phyloP scores from a whole-genome alignment of 2,329 filamentous ascomycete genomes.

The Metarhizium robertsii region DNA sequence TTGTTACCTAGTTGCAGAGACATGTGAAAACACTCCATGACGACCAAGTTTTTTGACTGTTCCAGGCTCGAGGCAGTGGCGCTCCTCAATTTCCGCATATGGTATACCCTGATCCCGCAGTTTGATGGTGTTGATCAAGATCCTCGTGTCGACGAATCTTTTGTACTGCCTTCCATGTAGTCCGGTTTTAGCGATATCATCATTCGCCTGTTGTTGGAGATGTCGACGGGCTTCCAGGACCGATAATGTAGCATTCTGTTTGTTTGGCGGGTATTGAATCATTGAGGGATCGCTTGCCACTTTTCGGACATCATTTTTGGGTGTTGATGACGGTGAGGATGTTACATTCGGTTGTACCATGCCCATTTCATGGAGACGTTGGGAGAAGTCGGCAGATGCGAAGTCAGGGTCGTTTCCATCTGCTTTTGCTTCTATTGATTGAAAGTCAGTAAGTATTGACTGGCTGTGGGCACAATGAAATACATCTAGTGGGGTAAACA shows the following conservation, averaged over 20 bases:
- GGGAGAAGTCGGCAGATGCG: constrained; percentile 35
- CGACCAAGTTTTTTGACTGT: constrained; percentile 36
- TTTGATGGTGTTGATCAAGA: constrained; percentile 20
- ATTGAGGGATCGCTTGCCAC: not conserved
- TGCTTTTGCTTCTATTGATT: constrained; percentile 26
- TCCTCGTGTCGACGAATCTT: constrained; percentile 35
- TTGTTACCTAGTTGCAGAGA: constrained; percentile 12
- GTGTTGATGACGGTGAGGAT: constrained; percentile 42
- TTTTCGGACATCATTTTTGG: constrained; percentile 12
- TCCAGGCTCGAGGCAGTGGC: constrained; percentile 34
- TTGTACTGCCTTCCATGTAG: constrained; percentile 21
- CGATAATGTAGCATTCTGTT: constrained; percentile 35
- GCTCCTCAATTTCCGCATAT: constrained; percentile 33
- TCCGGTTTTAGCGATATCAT: constrained; percentile 34
- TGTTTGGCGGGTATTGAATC: constrained; percentile 21
- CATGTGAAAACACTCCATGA: constrained; percentile 27
- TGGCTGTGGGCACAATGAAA: not conserved
- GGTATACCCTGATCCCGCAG: constrained; percentile 31
- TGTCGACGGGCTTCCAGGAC: constrained; percentile 38
- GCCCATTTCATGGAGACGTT: constrained; percentile 44
- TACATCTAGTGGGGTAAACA: not conserved
- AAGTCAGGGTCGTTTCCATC: constrained; percentile 33
- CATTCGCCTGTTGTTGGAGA: constrained; percentile 33
- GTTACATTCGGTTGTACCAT: constrained; percentile 45
- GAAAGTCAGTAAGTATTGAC: not conserved